These are phyloP conservation scores for Phytophthora brassicae DNA, from an alignment of 352 stramenopile species.

Conservation along the genomic window DNA sequence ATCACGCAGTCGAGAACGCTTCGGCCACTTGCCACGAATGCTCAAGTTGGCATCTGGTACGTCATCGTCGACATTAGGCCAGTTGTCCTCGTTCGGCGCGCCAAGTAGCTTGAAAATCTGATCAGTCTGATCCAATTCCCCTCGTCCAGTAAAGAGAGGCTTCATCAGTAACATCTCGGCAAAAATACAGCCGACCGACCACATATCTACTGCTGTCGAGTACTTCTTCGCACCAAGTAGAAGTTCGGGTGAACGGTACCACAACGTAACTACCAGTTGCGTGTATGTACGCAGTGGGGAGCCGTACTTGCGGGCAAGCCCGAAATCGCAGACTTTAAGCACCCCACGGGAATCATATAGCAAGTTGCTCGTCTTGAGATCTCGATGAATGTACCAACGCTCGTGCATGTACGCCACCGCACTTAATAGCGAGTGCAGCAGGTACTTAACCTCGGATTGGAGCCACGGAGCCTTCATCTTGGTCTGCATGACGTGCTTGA, in stretches of 20 bases:
- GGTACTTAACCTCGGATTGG: conserved; percentile 92
- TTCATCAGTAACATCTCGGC: conserved; percentile 94
- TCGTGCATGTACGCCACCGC: conserved; percentile 92
- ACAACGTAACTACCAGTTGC: conserved; percentile 94
- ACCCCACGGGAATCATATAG: conserved; percentile 89
- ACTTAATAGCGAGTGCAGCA: conserved; percentile 92
- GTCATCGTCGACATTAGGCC: conserved; percentile 74
- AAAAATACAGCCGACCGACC: conserved; percentile 96
- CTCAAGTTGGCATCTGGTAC: conserved; percentile 60
- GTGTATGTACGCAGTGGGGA: conserved; percentile 83
- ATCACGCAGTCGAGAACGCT: conserved; percentile 65
- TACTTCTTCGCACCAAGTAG: conserved; percentile 92
- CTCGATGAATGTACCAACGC: conserved; percentile 93
- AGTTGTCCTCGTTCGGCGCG: conserved; percentile 87
- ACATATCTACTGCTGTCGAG: conserved; percentile 96
- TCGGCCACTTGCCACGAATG: conserved; percentile 67
- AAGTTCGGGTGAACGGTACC: conserved; percentile 95
- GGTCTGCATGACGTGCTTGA: conserved; percentile 84
- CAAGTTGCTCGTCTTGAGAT: conserved; percentile 98
- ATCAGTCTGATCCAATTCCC: conserved; percentile 96
- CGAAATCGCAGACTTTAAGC: conserved; percentile 89
- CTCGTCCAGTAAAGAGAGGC: conserved; percentile 91
- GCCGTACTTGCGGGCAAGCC: conserved; percentile 80
- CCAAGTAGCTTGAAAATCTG: conserved; percentile 96
- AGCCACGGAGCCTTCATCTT: conserved; percentile 85